Evolutionary conservation across 2,329 filamentous ascomycete species (phyloP).

Genomic region (Moelleriella libera): DNA sequence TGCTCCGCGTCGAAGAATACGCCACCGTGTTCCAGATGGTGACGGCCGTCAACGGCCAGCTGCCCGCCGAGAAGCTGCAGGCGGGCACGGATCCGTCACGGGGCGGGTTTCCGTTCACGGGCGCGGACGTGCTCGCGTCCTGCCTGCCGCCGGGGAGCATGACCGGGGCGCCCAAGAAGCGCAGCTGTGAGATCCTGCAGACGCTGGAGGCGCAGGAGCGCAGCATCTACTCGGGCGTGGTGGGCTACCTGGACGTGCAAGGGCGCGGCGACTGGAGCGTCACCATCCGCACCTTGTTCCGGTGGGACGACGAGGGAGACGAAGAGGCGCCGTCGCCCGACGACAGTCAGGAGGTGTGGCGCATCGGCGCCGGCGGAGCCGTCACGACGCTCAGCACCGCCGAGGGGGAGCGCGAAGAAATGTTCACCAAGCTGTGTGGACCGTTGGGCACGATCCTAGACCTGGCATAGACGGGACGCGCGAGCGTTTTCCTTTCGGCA

Average conservation of each 20-base stretch:
- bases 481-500: not conserved
- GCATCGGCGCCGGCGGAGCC: slow-evolving; percentile 78
- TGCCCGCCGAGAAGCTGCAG: slow-evolving; percentile 20
- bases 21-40: slow-evolving; percentile 86
- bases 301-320: slow-evolving; percentile 47
- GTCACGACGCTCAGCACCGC: slow-evolving; percentile 74
- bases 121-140: slow-evolving; percentile 61
- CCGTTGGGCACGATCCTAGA: slow-evolving; percentile 36
- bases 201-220: slow-evolving; percentile 52
- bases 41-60: slow-evolving; percentile 64
- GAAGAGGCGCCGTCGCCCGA: slow-evolving; percentile 7
- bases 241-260: slow-evolving; percentile 79
- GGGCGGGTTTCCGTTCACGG: slow-evolving; percentile 29
- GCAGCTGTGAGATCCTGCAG: slow-evolving; percentile 71
- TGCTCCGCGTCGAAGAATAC: slow-evolving; percentile 84
- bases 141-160: slow-evolving; percentile 84
- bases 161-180: slow-evolving; percentile 92
- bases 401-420: slow-evolving; percentile 77
- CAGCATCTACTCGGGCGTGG: slow-evolving; percentile 73
- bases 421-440: slow-evolving; percentile 60
- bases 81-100: slow-evolving; percentile 4
- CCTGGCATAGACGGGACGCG: slow-evolving; percentile 7
- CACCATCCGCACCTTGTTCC: slow-evolving; percentile 70
- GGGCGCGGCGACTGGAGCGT: slow-evolving; percentile 86
- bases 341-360: slow-evolving; percentile 48